A percentile compares a stretch with the other conserved stretches of the same genome.
These are phyloP conservation scores for Arachis stenosperma DNA, from an alignment of 306 rosid species.

Conservation along the genomic window DNA sequence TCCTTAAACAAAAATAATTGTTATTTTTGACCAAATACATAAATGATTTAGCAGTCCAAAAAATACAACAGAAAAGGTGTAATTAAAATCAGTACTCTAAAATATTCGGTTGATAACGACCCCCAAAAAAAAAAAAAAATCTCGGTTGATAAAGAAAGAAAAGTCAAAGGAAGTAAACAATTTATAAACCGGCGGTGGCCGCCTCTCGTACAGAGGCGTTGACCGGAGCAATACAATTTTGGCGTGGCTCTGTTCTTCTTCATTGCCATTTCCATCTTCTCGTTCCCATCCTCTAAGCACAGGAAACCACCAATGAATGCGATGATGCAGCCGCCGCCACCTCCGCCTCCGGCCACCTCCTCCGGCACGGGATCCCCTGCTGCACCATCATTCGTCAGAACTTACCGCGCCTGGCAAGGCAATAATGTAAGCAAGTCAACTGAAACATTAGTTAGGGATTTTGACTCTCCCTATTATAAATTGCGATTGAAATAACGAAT, in stretches of 20 bases:
- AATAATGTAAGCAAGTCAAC: slow-evolving; percentile 63
- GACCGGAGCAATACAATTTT: not conserved
- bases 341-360: slow-evolving; percentile 34
- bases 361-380: slow-evolving; percentile 36
- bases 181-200: not conserved
- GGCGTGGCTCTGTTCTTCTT: not conserved
- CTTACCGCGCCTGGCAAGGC: slow-evolving; percentile 86
- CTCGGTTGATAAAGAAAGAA: no score
- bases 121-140: no score
- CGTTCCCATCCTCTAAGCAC: not conserved
- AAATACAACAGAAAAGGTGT: no score
- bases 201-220: not conserved
- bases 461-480: not conserved
- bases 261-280: not conserved
- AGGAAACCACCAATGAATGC: slow-evolving; percentile 19
- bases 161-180: no score
- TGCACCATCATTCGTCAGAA: slow-evolving; percentile 41
- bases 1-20: no score
- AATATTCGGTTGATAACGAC: no score
- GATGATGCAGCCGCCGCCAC: slow-evolving; percentile 38
- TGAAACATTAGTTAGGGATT: not conserved
- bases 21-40: no score
- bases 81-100: no score
- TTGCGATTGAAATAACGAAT: no score
- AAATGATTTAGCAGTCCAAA: no score